These are phyloP conservation scores for Lipomyces yamanashiensis DNA, from an alignment of 805 yeast genomes.

Conservation along the genomic window DNA sequence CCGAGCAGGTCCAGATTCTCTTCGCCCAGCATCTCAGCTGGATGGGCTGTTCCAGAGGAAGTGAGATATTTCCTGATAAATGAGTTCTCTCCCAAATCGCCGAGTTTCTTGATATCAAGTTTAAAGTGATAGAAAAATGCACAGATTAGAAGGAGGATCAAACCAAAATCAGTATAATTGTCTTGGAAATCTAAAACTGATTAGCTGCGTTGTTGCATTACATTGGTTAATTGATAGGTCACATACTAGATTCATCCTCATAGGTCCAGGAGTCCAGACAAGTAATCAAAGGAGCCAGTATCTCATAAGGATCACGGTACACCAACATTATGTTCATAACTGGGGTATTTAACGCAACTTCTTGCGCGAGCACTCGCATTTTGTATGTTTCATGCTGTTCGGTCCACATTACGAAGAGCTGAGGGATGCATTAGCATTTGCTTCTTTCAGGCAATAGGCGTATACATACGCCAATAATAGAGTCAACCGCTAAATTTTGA, in stretches of 20 bases:
- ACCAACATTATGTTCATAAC: conserved; percentile 53
- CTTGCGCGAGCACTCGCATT: conserved; percentile 58
- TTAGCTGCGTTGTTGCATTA: background rate
- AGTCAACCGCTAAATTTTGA: conserved; percentile 22
- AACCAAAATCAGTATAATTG: conserved; percentile 68
- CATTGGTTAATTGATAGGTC: background rate
- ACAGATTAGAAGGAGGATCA: conserved; percentile 55
- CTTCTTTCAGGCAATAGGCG: conserved; percentile 37
- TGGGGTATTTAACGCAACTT: conserved; percentile 52
- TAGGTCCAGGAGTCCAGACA: conserved; percentile 56
- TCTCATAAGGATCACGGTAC: conserved; percentile 51
- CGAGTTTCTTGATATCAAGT: conserved; percentile 38
- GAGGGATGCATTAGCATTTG: conserved; percentile 46
- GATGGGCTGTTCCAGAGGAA: conserved; percentile 33
- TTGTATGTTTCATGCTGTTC: conserved; percentile 49
- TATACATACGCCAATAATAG: conserved; percentile 13
- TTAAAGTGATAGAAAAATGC: conserved; percentile 49
- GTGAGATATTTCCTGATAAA: conserved; percentile 25
- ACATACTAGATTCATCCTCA: conserved; percentile 56
- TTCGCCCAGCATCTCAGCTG: conserved; percentile 32
- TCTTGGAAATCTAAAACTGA: conserved; percentile 58
- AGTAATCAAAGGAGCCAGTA: conserved; percentile 54
- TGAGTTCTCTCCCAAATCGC: conserved; percentile 14
- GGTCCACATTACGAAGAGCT: conserved; percentile 54
- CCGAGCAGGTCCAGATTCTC: conserved; percentile 49